Percentiles rank a stretch among this genome's conserved stretches.
phyloP scores from a whole-genome alignment of 352 stramenopile genomes.

The Phytophthora pistaciae region DNA sequence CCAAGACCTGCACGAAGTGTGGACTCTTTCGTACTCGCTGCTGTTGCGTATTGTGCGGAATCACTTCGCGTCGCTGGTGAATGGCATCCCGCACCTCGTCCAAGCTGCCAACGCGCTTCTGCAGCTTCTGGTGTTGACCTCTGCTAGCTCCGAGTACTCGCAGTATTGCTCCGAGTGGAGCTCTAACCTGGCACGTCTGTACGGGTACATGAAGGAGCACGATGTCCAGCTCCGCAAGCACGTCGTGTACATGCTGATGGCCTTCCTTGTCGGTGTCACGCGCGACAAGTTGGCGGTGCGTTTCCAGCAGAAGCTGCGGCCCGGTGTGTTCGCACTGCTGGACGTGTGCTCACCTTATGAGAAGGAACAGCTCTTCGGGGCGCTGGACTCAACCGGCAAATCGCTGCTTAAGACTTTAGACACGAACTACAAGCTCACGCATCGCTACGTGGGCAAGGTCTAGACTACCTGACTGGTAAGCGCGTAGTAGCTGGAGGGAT shows the following conservation, averaged over 20 bases:
- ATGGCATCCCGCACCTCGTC: slow-evolving; percentile 72
- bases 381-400: slow-evolving; percentile 84
- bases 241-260: slow-evolving; percentile 84
- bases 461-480: slow-evolving; percentile 40
- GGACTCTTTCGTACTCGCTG: slow-evolving; percentile 81
- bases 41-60: slow-evolving; percentile 82
- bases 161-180: slow-evolving; percentile 67
- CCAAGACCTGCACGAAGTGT: slow-evolving; percentile 72
- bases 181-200: slow-evolving; percentile 87
- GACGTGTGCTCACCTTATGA: slow-evolving; percentile 88
- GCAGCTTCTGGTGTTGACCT: slow-evolving; percentile 62
- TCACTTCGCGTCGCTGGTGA: slow-evolving; percentile 76
- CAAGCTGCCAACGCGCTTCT: slow-evolving; percentile 75
- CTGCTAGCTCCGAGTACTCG: slow-evolving; percentile 19
- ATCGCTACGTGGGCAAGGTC: slow-evolving; percentile 89
- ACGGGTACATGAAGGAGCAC: slow-evolving; percentile 90
- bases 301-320: slow-evolving; percentile 76
- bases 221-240: slow-evolving; percentile 84
- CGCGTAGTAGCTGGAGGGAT: slow-evolving; percentile 21
- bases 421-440: slow-evolving; percentile 86
- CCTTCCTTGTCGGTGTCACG: slow-evolving; percentile 71
- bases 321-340: slow-evolving; percentile 80
- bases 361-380: slow-evolving; percentile 87
- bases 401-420: slow-evolving; percentile 88
- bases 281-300: slow-evolving; percentile 63